phyloP scores from a whole-genome alignment of 2,329 filamentous ascomycete species.

The Claviceps sorghi region DNA sequence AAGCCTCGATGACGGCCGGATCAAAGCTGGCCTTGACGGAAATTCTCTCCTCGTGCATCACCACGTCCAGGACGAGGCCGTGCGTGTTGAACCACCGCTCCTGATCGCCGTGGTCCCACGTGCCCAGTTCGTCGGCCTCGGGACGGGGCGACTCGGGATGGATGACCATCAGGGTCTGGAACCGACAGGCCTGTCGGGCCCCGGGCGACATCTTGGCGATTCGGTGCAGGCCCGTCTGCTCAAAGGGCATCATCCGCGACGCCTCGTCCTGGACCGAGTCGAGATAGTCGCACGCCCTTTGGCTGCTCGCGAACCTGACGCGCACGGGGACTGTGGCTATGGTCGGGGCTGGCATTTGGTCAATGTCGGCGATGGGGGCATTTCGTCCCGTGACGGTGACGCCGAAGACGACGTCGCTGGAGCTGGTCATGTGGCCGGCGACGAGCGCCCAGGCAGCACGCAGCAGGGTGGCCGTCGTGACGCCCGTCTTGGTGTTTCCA shows the following conservation, averaged over 20 bases:
- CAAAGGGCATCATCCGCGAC: slow-evolving; percentile 9
- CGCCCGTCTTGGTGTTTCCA: slow-evolving; percentile 13
- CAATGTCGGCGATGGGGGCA: slow-evolving; percentile 9
- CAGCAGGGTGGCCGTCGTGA: slow-evolving; percentile 7
- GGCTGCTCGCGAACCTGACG: slow-evolving; percentile 17
- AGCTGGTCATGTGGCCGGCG: slow-evolving; percentile 30
- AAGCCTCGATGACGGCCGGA: not conserved
- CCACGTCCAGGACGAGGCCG: not conserved
- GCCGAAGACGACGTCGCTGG: slow-evolving; percentile 26
- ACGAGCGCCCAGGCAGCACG: slow-evolving; percentile 35
- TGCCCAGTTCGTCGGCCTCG: not conserved
- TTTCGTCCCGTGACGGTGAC: slow-evolving; percentile 27
- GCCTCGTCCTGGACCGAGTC: slow-evolving; percentile 7
- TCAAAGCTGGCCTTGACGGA: not conserved
- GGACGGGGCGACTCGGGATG: slow-evolving; percentile 7
- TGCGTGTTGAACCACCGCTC: not conserved
- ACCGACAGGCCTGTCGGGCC: slow-evolving; percentile 9
- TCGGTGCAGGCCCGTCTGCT: slow-evolving; percentile 10
- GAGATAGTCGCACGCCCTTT: slow-evolving; percentile 6
- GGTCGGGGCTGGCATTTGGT: slow-evolving; percentile 14
- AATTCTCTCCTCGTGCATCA: not conserved
- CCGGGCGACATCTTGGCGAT: slow-evolving; percentile 10
- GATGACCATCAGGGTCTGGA: slow-evolving; percentile 17
- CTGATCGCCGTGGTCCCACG: not conserved
- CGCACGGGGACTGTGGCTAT: slow-evolving; percentile 29